Evolutionary conservation across 306 rosid species (phyloP).

Genomic region (Dryas octopetala): DNA sequence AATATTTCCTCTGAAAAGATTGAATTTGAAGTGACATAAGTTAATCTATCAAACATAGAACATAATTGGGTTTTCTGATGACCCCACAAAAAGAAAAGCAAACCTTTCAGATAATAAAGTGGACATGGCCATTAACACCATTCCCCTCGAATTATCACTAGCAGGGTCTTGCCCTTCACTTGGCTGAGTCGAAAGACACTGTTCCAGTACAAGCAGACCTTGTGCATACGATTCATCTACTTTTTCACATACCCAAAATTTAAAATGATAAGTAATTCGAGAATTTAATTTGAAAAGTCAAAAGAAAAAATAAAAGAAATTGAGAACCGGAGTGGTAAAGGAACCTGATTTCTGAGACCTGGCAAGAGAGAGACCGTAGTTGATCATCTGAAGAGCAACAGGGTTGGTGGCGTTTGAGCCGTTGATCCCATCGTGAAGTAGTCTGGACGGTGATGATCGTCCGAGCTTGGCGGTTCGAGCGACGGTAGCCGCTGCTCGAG

Average conservation of each 20-base stretch:
- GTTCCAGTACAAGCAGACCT: slow-evolving; percentile 65
- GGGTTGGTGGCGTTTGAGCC: slow-evolving; percentile 45
- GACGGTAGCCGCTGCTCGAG: slow-evolving; percentile 32
- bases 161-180: slow-evolving; percentile 47
- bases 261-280: not conserved
- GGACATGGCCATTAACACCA: slow-evolving; percentile 72
- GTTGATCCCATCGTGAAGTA: slow-evolving; percentile 42
- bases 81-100: not conserved
- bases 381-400: slow-evolving; percentile 65
- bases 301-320: not conserved
- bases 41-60: not conserved
- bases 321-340: not conserved
- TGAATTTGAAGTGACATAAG: not conserved
- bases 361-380: slow-evolving; percentile 72
- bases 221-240: slow-evolving; percentile 74
- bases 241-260: slow-evolving; percentile 11
- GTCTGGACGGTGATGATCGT: slow-evolving; percentile 39
- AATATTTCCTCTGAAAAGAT: slow-evolving; percentile 51
- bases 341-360: slow-evolving; percentile 78
- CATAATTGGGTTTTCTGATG: slow-evolving; percentile 1
- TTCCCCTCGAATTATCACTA: slow-evolving; percentile 60
- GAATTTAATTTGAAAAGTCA: not conserved
- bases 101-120: slow-evolving; percentile 81
- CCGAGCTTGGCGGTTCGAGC: slow-evolving; percentile 36
- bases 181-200: slow-evolving; percentile 60